Evolutionary conservation across 345 rosid species (phyloP), one percentile per base, ranked within the genome.

Genomic region (Rhodamnia rubescens): DNA sequence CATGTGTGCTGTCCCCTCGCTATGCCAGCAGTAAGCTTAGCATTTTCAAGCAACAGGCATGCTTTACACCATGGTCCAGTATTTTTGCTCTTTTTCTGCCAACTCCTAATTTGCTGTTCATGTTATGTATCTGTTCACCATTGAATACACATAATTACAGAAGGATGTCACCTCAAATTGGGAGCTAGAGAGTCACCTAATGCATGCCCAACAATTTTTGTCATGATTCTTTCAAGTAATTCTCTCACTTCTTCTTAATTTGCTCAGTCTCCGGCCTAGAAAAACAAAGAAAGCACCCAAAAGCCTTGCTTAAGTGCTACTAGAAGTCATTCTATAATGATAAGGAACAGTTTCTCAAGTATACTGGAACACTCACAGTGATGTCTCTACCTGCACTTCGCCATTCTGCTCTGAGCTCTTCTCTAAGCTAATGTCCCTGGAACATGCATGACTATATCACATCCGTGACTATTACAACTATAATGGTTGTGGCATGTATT

Each of bases 1-100:
- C 88, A 16, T 94, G 96, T 80, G 94, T 93, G 84, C 87, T 94
- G 87, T 90, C 96, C 16, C 95, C 96, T 3, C 94, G 95, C 51
- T 94, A 94, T 90, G 94, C 93, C 84, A 93, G 96, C 94, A 94
- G 91, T 91, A 94, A 94, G 93, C 95, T 94, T 89, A 93, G 97
- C 95, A 89, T 93, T 91, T 90, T 93, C 92, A 94, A 92, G 92
- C 95, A 94, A 88, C 94, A 93, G 94, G 97, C 93, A 94, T 88
- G 95, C 87, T 88, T 93, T 89, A 83, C 36, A 85, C 86, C 85
- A 24, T 74, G 54, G 50, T 85, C 86, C 83, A 51, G 32, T 85
- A 42, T 52, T 81, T 53, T 59, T 78, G 51, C 84, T 55, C 42
- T 26, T 82, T 82, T 53, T 44, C 74, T 36, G 27, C 50, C 74